Conservation (phyloP, 1,139 yeast species). For the Arxiozyma slooffiae region DNA sequence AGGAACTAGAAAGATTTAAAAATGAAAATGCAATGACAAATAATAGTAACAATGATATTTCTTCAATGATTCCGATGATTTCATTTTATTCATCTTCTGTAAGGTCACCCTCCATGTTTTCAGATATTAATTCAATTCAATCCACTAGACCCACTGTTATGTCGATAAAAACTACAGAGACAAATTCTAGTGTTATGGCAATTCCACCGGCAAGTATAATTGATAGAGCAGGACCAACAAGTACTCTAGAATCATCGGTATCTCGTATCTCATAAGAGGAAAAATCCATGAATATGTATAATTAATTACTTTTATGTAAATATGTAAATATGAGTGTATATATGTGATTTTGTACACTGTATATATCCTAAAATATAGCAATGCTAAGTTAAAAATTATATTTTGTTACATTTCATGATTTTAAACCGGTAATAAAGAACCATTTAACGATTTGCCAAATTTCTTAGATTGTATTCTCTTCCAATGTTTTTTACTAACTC, state of each 20-base stretch:
- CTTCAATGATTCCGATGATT: constrained; percentile 45
- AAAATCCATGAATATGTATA: background rate
- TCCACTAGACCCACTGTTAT: constrained; percentile 36
- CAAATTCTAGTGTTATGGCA: constrained; percentile 51
- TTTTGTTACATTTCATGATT: background rate
- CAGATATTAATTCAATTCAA: constrained; percentile 29
- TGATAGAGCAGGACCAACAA: constrained; percentile 34
- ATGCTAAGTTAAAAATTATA: background rate
- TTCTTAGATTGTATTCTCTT: background rate
- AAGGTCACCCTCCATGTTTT: constrained; percentile 30
- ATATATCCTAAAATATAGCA: background rate
- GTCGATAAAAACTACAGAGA: constrained; percentile 43
- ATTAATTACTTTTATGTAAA: background rate
- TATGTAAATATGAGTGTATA: background rate
- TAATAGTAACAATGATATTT: constrained; percentile 7
- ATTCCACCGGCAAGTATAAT: constrained; percentile 58
- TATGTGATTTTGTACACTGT: background rate
- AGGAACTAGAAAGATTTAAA: constrained; percentile 11
- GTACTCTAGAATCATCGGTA: constrained; percentile 9
- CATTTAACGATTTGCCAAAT: background rate
- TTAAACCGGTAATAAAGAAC: constrained; percentile 4
- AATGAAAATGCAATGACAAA: background rate
- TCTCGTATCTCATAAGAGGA: background rate
- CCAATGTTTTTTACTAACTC: constrained; percentile 12
- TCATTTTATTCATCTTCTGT: constrained; percentile 41